Percentiles rank a stretch among this genome's conserved stretches.
Conservation (phyloP, 2,329 filamentous ascomycete species). For the Fusarium sp. region DNA sequence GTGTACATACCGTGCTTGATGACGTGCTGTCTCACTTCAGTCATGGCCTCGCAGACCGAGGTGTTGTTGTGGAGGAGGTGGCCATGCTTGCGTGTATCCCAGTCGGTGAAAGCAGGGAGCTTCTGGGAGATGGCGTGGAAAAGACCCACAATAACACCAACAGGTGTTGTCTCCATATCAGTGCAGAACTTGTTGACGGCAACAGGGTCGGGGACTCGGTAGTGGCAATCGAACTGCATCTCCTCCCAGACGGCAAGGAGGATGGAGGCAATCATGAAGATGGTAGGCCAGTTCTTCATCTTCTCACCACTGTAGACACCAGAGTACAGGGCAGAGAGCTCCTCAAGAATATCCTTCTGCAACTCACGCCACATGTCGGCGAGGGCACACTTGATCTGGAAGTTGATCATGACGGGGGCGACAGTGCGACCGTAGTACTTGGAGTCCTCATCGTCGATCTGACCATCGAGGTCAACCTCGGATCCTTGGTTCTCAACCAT, state of each 20-base stretch:
- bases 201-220: conserved; percentile 84
- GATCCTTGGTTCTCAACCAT: conserved; percentile 90
- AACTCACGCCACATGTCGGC: conserved; percentile 98
- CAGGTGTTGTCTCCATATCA: conserved; percentile 96
- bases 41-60: conserved; percentile 95
- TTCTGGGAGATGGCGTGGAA: conserved; percentile 99
- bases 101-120: conserved; percentile 89
- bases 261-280: conserved; percentile 96
- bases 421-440: conserved; percentile 91
- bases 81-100: conserved; percentile 92
- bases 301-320: conserved; percentile 97
- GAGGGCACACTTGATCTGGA: conserved; percentile 97
- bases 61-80: conserved; percentile 90
- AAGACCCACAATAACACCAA: conserved; percentile 94
- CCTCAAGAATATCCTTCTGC: conserved; percentile 94
- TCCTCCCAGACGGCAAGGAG: conserved; percentile 96
- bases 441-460: conserved; percentile 85
- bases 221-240: conserved; percentile 99
- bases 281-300: conserved; percentile 98
- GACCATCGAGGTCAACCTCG: conserved; percentile 79
- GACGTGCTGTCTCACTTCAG: conserved; percentile 91
- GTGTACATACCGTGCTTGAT: conserved; percentile 84
- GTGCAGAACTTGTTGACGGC: conserved; percentile 94
- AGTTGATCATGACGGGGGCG: conserved; percentile 98
- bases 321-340: conserved; percentile 92